A percentile compares a stretch with the other conserved stretches of the same genome.
Conservation (phyloP, 108 stramenopile species). For the Cyclotella baltica region DNA sequence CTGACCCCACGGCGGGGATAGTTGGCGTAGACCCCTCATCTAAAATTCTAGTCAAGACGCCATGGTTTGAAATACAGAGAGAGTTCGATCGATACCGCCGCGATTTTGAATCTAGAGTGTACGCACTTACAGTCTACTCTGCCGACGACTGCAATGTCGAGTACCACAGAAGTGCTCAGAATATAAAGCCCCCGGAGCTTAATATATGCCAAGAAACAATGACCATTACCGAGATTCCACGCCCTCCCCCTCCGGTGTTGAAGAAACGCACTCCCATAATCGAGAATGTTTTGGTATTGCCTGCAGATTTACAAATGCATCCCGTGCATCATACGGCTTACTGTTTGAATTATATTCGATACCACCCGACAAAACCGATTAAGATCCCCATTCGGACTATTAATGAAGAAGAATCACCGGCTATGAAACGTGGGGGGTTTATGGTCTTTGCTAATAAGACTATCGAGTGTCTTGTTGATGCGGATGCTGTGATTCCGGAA, state of each 20-base stretch:
- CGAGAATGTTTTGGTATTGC: constrained; percentile 58
- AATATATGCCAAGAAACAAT: constrained; percentile 28
- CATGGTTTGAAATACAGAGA: constrained; percentile 72
- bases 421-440: constrained; percentile 85
- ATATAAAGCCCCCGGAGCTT: neutral
- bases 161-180: constrained; percentile 55
- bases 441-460: constrained; percentile 71
- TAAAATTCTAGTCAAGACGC: constrained; percentile 73
- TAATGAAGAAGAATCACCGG: constrained; percentile 83
- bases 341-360: constrained; percentile 81
- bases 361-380: constrained; percentile 77
- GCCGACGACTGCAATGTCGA: constrained; percentile 61
- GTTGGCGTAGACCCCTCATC: constrained; percentile 45
- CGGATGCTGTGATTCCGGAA: constrained; percentile 74
- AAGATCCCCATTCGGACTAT: constrained; percentile 68
- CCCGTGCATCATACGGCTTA: constrained; percentile 74
- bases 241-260: neutral
- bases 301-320: constrained; percentile 75
- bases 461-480: constrained; percentile 77
- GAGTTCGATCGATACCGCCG: constrained; percentile 80
- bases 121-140: constrained; percentile 71
- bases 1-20: constrained; percentile 66
- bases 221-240: constrained; percentile 24
- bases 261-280: constrained; percentile 14
- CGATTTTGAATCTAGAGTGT: constrained; percentile 69